Evolutionary conservation across 768 basidiomycete genomes (phyloP), one percentile per base, ranked within the genome.

Genomic region (Pulveroboletus sp.): DNA sequence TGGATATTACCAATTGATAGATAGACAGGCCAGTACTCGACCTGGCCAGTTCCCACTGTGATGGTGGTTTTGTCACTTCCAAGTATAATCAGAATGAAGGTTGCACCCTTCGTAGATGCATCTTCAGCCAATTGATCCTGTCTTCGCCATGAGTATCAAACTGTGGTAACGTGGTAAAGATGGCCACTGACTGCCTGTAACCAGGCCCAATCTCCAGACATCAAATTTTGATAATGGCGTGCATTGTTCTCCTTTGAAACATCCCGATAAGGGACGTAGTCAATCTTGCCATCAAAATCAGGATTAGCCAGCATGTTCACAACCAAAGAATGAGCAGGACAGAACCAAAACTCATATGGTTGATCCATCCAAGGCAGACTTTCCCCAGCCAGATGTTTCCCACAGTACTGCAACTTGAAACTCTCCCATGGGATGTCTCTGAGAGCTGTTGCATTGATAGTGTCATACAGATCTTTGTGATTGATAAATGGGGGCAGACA

Each of bases 381-480:
- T 10, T 19, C 6, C 32, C 30, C 40, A 23, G 34, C 8, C 17
- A 41, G 45, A 20, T 16, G n/a, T 41, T 40, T 43, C 0, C 61
- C 63, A 1, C 38, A 47, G 34, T 71, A 74, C 3, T 48, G 35
- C 14, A 71, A 35, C 1, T 54, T 48, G 12, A 76, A 70, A 2
- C 55, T 60, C 4, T 65, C 22, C 74, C 75, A 78, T 0, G 68
- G 64, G n/a, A 65, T 60, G 35, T 70, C 69, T 2, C 73, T 71
- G 26, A 64, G 42, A 7, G 35, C 43, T 10, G 68, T 74, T 0
- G 53, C 47, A 49, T 77, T 70, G 23, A 78, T 74, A 2, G 47
- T 49, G 1, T 12, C 4, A 10, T 54, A 48, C 6, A 54, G 14
- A 0, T 54, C 40, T 16, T 46, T 54, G 19, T 54, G 47, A 19